Base-by-base conservation (phyloP, 2,329 filamentous ascomycete genomes). In the Cordyceps fumosorosea region DNA sequence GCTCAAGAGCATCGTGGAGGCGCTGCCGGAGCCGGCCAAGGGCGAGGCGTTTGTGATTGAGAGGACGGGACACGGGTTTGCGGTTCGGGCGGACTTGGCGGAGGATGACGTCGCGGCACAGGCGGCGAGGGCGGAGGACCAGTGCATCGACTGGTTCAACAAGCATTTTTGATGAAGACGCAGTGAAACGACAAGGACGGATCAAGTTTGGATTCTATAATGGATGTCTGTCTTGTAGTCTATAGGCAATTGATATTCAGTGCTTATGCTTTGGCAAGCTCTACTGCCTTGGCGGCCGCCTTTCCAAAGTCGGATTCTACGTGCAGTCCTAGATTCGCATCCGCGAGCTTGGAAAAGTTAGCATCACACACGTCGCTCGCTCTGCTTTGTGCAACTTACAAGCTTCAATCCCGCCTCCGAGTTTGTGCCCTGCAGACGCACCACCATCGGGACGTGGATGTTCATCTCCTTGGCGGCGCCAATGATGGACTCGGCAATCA, bases 401-500 rank as follows among this genome's bases (percentile, higher is more conserved):
- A 79, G 65, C 34, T 74, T 70, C 37, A 80, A 61, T 1, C 76
- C 79, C 22, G 72, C 66, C 3, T 75, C 72, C 0, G 74, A 74
- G 60, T 81, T 81, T 2, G 79, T 81, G 1, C 79, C 79, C 63
- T 81, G 79, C 1, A 81, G 67, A 8, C 79, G 71, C 18, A 79
- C 76, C 0, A 81, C 78, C 22, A 81, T 73, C 0, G 78, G 79
- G 4, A 80, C 70, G 2, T 67, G 67, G 29, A 80, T 70, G 0
- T 73, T 74, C 32, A 77, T 68, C 26, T 76, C 68, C 5, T 64
- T 67, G 2, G 74, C 74, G 1, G 79, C 79, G 0, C 72, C 72
- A 22, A 81, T 72, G 59, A 81, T 79, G 10, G 78, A 77, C 66
- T 79, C 75, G 11, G 80, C 79, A 65, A 82, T 80, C 79, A 81